phyloP scores from a whole-genome alignment of 2,329 filamentous ascomycete genomes.

The Cercospora brassicicola region DNA sequence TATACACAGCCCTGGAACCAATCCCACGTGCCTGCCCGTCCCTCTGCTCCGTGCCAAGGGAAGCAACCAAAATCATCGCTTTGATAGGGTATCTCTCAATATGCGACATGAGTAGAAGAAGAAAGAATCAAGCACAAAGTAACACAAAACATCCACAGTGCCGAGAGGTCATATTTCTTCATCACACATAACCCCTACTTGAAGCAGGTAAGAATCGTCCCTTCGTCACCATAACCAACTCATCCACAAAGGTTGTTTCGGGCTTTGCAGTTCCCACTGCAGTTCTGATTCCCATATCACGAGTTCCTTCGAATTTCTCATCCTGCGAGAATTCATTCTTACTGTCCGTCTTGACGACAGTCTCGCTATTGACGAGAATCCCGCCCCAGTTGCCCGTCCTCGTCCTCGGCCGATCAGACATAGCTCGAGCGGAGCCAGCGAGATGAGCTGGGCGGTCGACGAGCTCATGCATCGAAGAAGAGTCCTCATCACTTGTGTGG shows the following conservation, averaged over 20 bases:
- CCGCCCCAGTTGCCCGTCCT: constrained; percentile 36
- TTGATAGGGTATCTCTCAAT: constrained; percentile 4
- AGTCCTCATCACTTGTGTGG: constrained; percentile 23
- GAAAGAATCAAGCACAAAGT: neutral
- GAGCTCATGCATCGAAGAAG: constrained; percentile 30
- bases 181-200: constrained; percentile 3
- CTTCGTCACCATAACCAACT: constrained; percentile 37
- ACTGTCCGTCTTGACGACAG: constrained; percentile 36
- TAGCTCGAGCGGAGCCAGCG: constrained; percentile 14
- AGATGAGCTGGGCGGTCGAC: constrained; percentile 31
- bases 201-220: constrained; percentile 31
- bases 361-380: constrained; percentile 42
- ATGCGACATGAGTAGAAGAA: neutral
- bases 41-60: neutral
- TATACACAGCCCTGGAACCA: neutral
- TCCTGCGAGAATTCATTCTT: constrained; percentile 30
- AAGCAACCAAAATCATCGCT: neutral
- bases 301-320: constrained; percentile 26
- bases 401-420: neutral
- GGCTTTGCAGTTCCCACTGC: constrained; percentile 40
- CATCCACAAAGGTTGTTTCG: constrained; percentile 45
- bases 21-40: neutral
- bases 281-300: constrained; percentile 35
- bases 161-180: neutral
- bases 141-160: neutral